These are phyloP conservation scores for Carex scoparia DNA, from an alignment of 176 grass and related monocot genomes.

Conservation along the genomic window DNA sequence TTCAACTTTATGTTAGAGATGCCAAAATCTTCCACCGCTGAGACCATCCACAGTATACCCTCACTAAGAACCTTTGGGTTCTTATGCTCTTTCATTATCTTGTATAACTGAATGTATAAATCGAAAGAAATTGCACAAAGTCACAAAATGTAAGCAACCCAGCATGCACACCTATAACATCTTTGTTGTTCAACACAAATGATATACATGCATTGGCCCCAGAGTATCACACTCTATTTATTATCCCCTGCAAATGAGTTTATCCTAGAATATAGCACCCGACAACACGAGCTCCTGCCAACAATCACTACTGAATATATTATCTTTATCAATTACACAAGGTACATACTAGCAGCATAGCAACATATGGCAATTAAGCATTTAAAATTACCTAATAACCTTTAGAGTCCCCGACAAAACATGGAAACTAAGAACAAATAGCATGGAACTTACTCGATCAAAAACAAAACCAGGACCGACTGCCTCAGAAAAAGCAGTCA, in stretches of 20 bases:
- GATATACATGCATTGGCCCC: neutral
- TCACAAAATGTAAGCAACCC: neutral
- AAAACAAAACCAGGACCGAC: slow-evolving; percentile 96
- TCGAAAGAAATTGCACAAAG: slow-evolving; percentile 14
- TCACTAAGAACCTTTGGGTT: slow-evolving; percentile 97
- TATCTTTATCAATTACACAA: neutral
- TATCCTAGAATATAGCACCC: neutral
- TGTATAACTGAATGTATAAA: slow-evolving; percentile 64
- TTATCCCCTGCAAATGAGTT: neutral
- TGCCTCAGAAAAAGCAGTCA: slow-evolving; percentile 85
- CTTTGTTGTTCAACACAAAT: neutral
- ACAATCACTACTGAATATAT: neutral
- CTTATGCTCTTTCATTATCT: slow-evolving; percentile 99
- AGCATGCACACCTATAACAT: neutral
- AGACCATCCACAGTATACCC: slow-evolving; percentile 96
- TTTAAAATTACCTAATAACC: neutral
- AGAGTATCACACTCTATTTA: neutral
- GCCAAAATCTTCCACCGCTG: slow-evolving; percentile 93
- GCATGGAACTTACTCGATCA: slow-evolving; percentile 65
- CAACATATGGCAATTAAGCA: neutral
- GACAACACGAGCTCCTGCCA: neutral
- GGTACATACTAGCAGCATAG: neutral
- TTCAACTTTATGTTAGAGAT: slow-evolving; percentile 87
- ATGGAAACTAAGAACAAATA: neutral
- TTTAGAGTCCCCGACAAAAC: neutral